Evolutionary conservation across 2,329 filamentous ascomycete species (phyloP), one percentile per base, ranked within the genome.

Genomic region (Phoma sp.): DNA sequence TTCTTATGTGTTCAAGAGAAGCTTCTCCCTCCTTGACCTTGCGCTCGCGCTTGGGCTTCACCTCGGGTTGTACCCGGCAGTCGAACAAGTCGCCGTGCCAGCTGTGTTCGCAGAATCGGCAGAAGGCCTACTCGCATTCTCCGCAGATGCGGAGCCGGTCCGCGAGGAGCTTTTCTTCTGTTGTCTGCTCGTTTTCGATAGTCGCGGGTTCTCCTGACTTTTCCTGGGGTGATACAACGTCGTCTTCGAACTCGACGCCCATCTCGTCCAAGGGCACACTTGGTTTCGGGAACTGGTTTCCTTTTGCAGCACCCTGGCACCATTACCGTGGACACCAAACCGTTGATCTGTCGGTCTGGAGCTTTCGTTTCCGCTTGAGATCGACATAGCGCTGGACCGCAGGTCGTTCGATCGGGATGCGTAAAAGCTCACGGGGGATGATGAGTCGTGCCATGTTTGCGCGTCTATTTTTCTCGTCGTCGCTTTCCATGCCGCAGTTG

Each of bases 21-120:
- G 50, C 36, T 12, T 41, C 50, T 10, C 47, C 50, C 17, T 47
- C 50, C 24, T 17, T 10, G 9, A 41, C 17, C 6, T 2, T 19
- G 17, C 15, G 3, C 22, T 40, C 10, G 29, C 43, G 36, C 19
- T 45, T 41, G 15, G 22, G n/a, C 1, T 21, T n/a, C 3, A 22
- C 31, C n/a, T 29, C 32, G 36, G 31, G 2, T 17, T 36, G 36
- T 15, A 41, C 43, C 15, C 43, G 37, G 9, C 50, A 46, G 15
- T 46, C 50, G 13, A 41, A 45, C n/a, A 51, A 52, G n/a, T 41
- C 36, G 36, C 43, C 50, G 7, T 46, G 22, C 50, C 50, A 46
- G n/a, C 35, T 41, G 43, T 35, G 43, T 13, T 17, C 31, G 24
- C 50, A 43, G 1, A 46, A 29, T n/a, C 22, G 29, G 22, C 43